Evolutionary conservation across 2,329 filamentous ascomycete genomes (phyloP).

Genomic region (Alternaria incomplexa): DNA sequence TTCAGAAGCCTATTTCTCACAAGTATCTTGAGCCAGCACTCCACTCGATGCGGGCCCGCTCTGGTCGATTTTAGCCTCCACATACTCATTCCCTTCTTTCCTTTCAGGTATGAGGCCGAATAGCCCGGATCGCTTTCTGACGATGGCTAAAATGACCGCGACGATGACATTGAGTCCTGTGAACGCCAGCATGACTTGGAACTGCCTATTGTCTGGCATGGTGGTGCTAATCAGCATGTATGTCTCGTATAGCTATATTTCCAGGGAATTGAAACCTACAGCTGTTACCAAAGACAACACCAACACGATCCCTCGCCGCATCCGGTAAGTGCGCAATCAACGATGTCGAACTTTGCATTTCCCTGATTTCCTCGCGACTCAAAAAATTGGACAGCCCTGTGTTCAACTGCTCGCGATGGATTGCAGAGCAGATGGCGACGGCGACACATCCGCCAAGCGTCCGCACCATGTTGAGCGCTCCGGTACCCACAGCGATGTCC

Average conservation of each 20-base stretch:
- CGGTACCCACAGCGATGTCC: slow-evolving; percentile 36
- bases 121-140: slow-evolving; percentile 30
- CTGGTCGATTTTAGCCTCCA: background rate
- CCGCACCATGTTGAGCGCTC: slow-evolving; percentile 41
- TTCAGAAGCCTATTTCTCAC: background rate
- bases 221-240: background rate
- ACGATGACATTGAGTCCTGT: slow-evolving; percentile 32
- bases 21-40: background rate
- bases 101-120: slow-evolving; percentile 29
- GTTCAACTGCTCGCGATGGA: slow-evolving; percentile 30
- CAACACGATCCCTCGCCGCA: slow-evolving; percentile 19
- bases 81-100: slow-evolving; percentile 35
- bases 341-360: slow-evolving; percentile 24
- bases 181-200: slow-evolving; percentile 38
- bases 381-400: slow-evolving; percentile 26
- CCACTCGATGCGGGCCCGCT: background rate
- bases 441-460: slow-evolving; percentile 41
- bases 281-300: slow-evolving; percentile 36
- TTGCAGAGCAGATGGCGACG: slow-evolving; percentile 39
- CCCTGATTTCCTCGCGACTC: slow-evolving; percentile 25
- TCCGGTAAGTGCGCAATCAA: slow-evolving; percentile 24
- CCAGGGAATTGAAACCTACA: slow-evolving; percentile 2
- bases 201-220: slow-evolving; percentile 34
- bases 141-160: slow-evolving; percentile 20
- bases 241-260: background rate